phyloP scores from a whole-genome alignment of 176 grass and related monocot genomes.

The Carex pumila region DNA sequence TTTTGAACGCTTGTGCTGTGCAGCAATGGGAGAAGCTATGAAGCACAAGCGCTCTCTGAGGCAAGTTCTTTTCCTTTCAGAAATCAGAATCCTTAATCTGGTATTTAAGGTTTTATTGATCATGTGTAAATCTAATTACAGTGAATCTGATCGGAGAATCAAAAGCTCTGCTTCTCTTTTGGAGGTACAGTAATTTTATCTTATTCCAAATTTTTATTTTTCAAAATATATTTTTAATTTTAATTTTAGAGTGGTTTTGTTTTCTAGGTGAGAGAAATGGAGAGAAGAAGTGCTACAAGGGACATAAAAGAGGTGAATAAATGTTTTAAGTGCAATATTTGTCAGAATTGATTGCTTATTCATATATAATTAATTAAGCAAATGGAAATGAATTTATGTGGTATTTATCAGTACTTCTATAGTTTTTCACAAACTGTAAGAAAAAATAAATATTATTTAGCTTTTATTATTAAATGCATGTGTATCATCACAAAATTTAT shows the following conservation, averaged over 20 bases:
- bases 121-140: conserved; percentile 3
- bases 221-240: background rate
- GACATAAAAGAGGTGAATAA: conserved; percentile 57
- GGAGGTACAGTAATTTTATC: background rate
- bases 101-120: background rate
- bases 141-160: conserved; percentile 12
- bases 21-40: conserved; percentile 3
- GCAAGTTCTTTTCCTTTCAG: background rate
- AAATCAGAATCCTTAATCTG: background rate
- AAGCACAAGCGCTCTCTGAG: conserved; percentile 18
- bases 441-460: background rate
- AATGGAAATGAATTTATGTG: background rate
- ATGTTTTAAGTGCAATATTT: background rate
- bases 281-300: conserved; percentile 24
- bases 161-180: background rate
- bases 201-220: background rate
- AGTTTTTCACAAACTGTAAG: background rate
- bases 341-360: background rate
- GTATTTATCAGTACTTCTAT: background rate
- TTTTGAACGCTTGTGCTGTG: background rate
- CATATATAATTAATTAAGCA: background rate
- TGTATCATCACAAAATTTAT: background rate
- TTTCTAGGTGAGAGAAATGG: conserved; percentile 37
- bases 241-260: background rate
- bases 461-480: background rate